Percentiles rank a stretch among this genome's conserved stretches.
Conservation (phyloP, 1,284 basidiomycete genomes). For the Lentinula novae-zelandiae region DNA sequence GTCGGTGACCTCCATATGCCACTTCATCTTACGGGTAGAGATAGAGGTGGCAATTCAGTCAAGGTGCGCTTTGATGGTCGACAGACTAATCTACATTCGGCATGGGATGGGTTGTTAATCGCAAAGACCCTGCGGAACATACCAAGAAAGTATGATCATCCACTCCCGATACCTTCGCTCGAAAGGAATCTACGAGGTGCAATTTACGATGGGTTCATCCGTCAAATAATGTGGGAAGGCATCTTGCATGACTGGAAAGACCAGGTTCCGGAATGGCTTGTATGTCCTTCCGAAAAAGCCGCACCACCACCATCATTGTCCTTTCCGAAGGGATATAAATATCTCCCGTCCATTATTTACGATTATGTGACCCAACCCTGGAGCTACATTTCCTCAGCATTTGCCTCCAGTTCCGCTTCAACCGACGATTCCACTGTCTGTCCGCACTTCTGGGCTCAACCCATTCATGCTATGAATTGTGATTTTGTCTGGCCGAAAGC, state of each 20-base stretch:
- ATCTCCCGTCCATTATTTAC: slow-evolving; percentile 6
- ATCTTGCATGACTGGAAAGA: slow-evolving; percentile 61
- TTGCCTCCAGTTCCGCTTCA: slow-evolving; percentile 10
- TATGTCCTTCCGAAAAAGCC: slow-evolving; percentile 45
- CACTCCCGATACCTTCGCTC: slow-evolving; percentile 61
- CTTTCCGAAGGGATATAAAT: slow-evolving; percentile 15
- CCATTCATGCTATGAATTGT: slow-evolving; percentile 76
- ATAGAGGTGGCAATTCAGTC: slow-evolving; percentile 80
- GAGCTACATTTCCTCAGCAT: slow-evolving; percentile 25
- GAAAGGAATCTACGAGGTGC: slow-evolving; percentile 74
- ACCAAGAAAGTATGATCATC: slow-evolving; percentile 70
- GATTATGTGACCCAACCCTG: slow-evolving; percentile 18
- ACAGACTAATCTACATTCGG: slow-evolving; percentile 73
- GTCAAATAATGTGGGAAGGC: slow-evolving; percentile 85
- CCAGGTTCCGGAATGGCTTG: slow-evolving; percentile 60
- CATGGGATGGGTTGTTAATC: slow-evolving; percentile 85
- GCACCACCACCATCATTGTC: slow-evolving; percentile 8
- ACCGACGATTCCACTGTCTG: slow-evolving; percentile 68
- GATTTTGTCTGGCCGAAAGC: slow-evolving; percentile 73
- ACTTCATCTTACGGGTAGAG: slow-evolving; percentile 82
- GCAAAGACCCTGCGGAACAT: slow-evolving; percentile 77
- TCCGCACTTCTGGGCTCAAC: slow-evolving; percentile 73
- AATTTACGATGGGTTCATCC: slow-evolving; percentile 87
- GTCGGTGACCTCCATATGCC: slow-evolving; percentile 91
- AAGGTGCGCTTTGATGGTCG: slow-evolving; percentile 70